Conservation (phyloP, 371 early-diverging fungal species). For the Vairimorpha necatrix region DNA sequence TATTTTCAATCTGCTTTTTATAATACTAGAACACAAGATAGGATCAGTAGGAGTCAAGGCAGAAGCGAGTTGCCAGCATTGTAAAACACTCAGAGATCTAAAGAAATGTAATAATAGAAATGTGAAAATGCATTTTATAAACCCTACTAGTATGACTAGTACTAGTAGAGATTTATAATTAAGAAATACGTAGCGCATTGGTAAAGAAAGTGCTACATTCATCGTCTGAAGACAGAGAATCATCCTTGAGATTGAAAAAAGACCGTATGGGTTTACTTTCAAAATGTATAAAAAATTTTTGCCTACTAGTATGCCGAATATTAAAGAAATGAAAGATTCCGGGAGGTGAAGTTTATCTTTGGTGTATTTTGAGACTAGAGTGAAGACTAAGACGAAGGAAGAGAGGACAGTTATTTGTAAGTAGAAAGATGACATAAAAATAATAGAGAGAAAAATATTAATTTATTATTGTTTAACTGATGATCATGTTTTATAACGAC, state of each 20-base stretch:
- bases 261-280: constrained; percentile 25
- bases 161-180: constrained; percentile 69
- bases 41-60: constrained; percentile 90
- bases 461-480: no score
- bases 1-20: constrained; percentile 82
- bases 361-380: constrained; percentile 77
- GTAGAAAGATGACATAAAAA: constrained; percentile 43
- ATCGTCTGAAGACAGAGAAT: constrained; percentile 64
- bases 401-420: constrained; percentile 35
- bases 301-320: constrained; percentile 79
- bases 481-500: neutral
- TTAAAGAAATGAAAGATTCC: constrained; percentile 78
- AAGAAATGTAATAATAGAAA: constrained; percentile 3
- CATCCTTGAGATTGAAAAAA: constrained; percentile 61
- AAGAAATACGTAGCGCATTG: constrained; percentile 55
- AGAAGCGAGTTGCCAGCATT: constrained; percentile 68
- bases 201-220: constrained; percentile 59
- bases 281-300: constrained; percentile 56
- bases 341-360: constrained; percentile 80
- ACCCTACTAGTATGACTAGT: constrained; percentile 67
- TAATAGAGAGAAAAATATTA: no score
- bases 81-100: neutral
- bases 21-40: constrained; percentile 80
- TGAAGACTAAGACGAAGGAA: constrained; percentile 74
- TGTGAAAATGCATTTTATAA: constrained; percentile 44